Conservation (phyloP, 345 rosid genomes). For the Sapria himalayana region DNA sequence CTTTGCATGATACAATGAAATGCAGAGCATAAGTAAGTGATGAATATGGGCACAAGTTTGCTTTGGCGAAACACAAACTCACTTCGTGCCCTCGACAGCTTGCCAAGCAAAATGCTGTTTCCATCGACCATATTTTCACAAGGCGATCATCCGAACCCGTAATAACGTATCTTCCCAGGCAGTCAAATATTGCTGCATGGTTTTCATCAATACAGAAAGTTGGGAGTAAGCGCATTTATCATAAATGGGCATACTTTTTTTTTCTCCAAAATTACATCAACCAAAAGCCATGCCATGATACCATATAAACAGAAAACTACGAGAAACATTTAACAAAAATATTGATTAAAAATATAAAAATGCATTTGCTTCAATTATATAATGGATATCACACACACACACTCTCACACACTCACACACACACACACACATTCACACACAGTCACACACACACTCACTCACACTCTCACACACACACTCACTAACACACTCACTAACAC, state of each 20-base stretch:
- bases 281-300: not conserved
- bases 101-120: slow-evolving; percentile 95
- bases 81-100: slow-evolving; percentile 99
- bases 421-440: too few relatives aligned
- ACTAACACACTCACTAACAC: too few relatives aligned
- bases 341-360: not conserved
- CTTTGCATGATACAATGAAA: slow-evolving; percentile 23
- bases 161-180: slow-evolving; percentile 82
- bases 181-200: slow-evolving; percentile 82
- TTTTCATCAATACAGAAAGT: slow-evolving; percentile 11
- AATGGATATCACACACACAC: too few relatives aligned
- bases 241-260: too few relatives aligned
- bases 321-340: not conserved
- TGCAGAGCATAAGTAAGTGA: slow-evolving; percentile 4
- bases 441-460: too few relatives aligned
- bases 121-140: slow-evolving; percentile 99
- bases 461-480: too few relatives aligned
- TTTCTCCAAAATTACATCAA: not conserved
- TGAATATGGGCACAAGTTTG: slow-evolving; percentile 4
- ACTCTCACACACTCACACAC: too few relatives aligned
- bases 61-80: slow-evolving; percentile 17
- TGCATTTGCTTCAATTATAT: not conserved
- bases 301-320: not conserved
- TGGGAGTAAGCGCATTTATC: slow-evolving; percentile 2
- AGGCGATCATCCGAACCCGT: slow-evolving; percentile 99